Percentiles rank a stretch among this genome's conserved stretches.
Conservation (phyloP, 2,329 filamentous ascomycete species). For the Diaporthe destruens region DNA sequence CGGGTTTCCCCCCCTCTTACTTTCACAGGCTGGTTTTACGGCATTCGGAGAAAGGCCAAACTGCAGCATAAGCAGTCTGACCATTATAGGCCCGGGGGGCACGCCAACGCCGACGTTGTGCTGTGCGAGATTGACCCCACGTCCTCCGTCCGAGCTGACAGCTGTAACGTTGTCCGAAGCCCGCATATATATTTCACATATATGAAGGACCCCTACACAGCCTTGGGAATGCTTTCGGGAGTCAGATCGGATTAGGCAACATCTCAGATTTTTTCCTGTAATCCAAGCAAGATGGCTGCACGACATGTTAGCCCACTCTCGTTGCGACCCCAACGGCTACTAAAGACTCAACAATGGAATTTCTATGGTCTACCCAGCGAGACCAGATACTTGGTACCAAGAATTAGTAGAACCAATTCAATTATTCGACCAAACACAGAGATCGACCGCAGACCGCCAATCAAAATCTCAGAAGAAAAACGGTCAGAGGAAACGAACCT, state of each 20-base stretch:
- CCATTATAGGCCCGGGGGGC: too few relatives aligned
- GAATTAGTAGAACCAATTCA: not conserved
- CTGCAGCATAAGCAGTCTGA: not conserved
- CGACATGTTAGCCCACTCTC: not conserved
- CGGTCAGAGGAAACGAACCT: not conserved
- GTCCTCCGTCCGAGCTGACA: conserved; percentile 21
- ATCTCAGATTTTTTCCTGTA: not conserved
- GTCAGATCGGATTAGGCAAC: not conserved
- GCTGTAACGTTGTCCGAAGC: not conserved
- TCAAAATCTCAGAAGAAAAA: not conserved
- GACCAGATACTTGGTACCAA: not conserved
- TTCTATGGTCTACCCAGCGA: too few relatives aligned
- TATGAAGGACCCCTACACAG: not conserved
- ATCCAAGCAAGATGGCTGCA: conserved; percentile 1
- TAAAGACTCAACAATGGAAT: not conserved
- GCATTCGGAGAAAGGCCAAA: rapidly evolving
- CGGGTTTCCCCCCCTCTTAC: not conserved
- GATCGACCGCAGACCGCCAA: not conserved
- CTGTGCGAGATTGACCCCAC: not conserved
- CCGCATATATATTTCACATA: not conserved
- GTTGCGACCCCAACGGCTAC: not conserved
- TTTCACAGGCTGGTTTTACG: not conserved
- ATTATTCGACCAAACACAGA: not conserved
- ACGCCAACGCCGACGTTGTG: not conserved
- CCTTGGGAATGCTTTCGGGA: too few relatives aligned